Base-by-base conservation (phyloP, 208 protist genomes). In the Giardia muris region DNA sequence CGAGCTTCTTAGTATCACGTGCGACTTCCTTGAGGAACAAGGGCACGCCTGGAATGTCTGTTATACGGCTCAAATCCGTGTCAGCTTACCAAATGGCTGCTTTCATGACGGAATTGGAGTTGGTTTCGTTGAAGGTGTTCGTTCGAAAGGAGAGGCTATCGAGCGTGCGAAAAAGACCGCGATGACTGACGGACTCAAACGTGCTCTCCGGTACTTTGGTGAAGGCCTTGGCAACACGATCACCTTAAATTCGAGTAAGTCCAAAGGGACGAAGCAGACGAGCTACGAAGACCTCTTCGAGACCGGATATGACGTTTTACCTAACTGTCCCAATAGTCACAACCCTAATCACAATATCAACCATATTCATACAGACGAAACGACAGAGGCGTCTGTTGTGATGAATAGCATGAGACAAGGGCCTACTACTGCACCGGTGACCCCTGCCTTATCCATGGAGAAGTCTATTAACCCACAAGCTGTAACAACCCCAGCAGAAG, bases 51-150 rank as follows among this genome's bases (percentile, higher is more conserved):
- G 43, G 2, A 86, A 44, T n/a, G n/a, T 39, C 47, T 47, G 48
- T 0, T 87, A 89, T 22, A 89, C 91, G 30, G 93, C 93, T 44
- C 43, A 92, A 46, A 46, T 94, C 3, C 92, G 92, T 43, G 87
- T 94, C 1, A 48, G 86, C 43, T 43, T 94, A 0, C 47, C 87
- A 2, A 90, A 92, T 67, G 93, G 93, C 0, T 48, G 3, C 43
- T 93, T 90, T 48, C 93, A 94, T 45, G 93, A 94, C 4, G 93
- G 87, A 45, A 47, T 94, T 92, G 93, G 93, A 0, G 30, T 47
- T 87, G 93, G 92, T 46, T 87, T 42, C 43, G 10, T 76, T 2
- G 93, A 94, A 4, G 19, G 46, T 46, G 30, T 30, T 39, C 93
- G 44, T 0, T 67, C 42, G 10, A 47, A 90, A 46, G 46, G 46